Conservation (phyloP, 2,329 filamentous ascomycete genomes). For the Blumeriella jaapii region DNA sequence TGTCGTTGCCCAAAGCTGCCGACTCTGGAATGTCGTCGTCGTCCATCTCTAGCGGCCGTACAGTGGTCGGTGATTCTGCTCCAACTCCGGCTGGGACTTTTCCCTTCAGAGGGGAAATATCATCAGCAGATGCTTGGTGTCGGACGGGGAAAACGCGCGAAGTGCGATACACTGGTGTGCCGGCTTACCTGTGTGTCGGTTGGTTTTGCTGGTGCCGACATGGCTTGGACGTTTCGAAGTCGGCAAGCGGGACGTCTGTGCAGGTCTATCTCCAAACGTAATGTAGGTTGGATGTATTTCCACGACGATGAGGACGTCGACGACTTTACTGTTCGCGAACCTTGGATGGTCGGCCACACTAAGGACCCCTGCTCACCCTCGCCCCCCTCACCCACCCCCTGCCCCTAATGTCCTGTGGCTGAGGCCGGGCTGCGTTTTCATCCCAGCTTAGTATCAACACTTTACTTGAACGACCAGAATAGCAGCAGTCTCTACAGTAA, state of each 20-base stretch:
- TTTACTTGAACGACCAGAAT: too few species aligned
- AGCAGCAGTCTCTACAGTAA: too few species aligned
- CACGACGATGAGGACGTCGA: too few species aligned
- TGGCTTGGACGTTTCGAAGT: conserved; percentile 21
- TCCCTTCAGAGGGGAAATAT: conserved; percentile 14
- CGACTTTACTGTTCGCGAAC: too few species aligned
- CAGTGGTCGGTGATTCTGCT: conserved; percentile 56
- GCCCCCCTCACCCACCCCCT: too few species aligned
- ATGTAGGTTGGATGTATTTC: too few species aligned
- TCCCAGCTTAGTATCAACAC: too few species aligned
- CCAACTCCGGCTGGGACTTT: conserved; percentile 27
- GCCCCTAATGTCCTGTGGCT: too few species aligned
- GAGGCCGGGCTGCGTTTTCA: too few species aligned
- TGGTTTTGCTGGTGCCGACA: conserved; percentile 33
- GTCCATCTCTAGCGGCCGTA: conserved; percentile 53
- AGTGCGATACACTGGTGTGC: conserved; percentile 15
- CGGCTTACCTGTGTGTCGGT: conserved; percentile 31
- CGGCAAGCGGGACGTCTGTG: not conserved
- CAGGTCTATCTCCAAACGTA: too few species aligned
- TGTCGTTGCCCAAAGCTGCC: conserved; percentile 37
- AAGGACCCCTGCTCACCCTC: too few species aligned
- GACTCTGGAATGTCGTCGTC: conserved; percentile 59
- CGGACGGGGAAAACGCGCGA: conserved; percentile 15
- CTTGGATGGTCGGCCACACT: too few species aligned
- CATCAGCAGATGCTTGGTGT: conserved; percentile 5